phyloP scores from a whole-genome alignment of 495 filamentous ascomycete genomes.

The Pseudotulostoma volvatum region DNA sequence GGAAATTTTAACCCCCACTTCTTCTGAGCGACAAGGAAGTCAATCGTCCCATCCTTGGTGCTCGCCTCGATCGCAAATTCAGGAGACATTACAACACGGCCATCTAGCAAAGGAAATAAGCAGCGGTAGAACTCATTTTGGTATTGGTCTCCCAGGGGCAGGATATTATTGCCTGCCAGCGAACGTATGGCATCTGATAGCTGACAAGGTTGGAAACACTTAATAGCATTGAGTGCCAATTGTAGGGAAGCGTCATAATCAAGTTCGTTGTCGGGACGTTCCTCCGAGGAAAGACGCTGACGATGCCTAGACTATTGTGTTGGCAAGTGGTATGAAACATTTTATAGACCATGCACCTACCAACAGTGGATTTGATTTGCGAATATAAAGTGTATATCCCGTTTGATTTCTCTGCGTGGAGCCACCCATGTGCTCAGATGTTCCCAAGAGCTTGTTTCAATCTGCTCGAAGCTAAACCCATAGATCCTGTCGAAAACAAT shows the following conservation, averaged over 20 bases:
- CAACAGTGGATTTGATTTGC: slow-evolving; percentile 11
- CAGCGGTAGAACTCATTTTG: slow-evolving; percentile 13
- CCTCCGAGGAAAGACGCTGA: slow-evolving; percentile 7
- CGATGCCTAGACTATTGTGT: slow-evolving; percentile 9
- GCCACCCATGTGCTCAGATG: slow-evolving; percentile 12
- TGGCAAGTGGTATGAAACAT: slow-evolving; percentile 7
- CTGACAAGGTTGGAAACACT: slow-evolving; percentile 7
- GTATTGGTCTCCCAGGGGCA: slow-evolving; percentile 12
- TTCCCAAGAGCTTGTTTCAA: slow-evolving; percentile 5
- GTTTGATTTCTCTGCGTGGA: slow-evolving; percentile 7
- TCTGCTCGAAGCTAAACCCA: slow-evolving; percentile 6
- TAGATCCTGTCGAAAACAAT: slow-evolving; percentile 9
- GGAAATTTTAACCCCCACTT: slow-evolving; percentile 12
- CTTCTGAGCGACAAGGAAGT: slow-evolving; percentile 9
- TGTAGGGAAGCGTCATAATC: slow-evolving; percentile 8
- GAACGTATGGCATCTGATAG: slow-evolving; percentile 8
- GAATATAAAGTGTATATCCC: slow-evolving; percentile 8
- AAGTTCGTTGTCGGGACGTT: slow-evolving; percentile 6
- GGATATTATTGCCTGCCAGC: slow-evolving; percentile 6
- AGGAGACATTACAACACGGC: slow-evolving; percentile 10
- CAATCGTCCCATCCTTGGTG: slow-evolving; percentile 9
- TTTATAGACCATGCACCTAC: slow-evolving; percentile 8
- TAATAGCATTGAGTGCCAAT: slow-evolving; percentile 9
- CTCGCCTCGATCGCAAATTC: slow-evolving; percentile 9
- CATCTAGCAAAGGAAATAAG: slow-evolving; percentile 8